Evolutionary conservation across 345 rosid genomes (phyloP).

Genomic region (Pugionium dolabratum): DNA sequence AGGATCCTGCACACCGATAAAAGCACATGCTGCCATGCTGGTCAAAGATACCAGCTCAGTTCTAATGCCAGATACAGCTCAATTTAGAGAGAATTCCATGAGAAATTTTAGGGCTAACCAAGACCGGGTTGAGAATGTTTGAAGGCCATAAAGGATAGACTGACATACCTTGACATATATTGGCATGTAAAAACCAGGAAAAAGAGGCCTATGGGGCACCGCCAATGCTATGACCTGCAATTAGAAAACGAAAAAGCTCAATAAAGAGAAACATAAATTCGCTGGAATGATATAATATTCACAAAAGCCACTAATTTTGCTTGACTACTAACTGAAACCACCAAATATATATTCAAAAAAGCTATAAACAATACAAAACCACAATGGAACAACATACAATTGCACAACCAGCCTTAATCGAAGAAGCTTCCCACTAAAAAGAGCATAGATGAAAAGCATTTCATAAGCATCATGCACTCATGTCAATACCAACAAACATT

Average conservation of each 20-base stretch:
- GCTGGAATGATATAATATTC: not conserved
- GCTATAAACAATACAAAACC: constrained; percentile 6
- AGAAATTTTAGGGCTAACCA: too few species aligned
- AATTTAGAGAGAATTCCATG: too few species aligned
- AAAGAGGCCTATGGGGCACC: constrained; percentile 75
- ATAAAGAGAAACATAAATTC: not conserved
- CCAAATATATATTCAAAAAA: not conserved
- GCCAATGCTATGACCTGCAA: constrained; percentile 87
- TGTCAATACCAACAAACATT: constrained; percentile 7
- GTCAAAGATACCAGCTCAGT: not conserved
- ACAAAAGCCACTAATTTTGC: constrained; percentile 11
- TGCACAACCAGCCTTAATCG: not conserved
- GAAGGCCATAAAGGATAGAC: not conserved
- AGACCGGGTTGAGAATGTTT: not conserved
- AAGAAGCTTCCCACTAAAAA: not conserved
- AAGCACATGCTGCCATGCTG: constrained; percentile 27
- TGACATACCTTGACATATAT: constrained; percentile 75
- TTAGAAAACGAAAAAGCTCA: constrained; percentile 12
- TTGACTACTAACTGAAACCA: not conserved
- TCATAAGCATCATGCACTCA: constrained; percentile 14
- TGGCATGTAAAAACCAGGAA: constrained; percentile 96
- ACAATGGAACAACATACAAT: constrained; percentile 2
- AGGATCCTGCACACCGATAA: constrained; percentile 59
- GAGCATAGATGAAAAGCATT: constrained; percentile 14
- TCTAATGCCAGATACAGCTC: not conserved